phyloP scores from a whole-genome alignment of 768 basidiomycete genomes.

The Lentinula edodes region DNA sequence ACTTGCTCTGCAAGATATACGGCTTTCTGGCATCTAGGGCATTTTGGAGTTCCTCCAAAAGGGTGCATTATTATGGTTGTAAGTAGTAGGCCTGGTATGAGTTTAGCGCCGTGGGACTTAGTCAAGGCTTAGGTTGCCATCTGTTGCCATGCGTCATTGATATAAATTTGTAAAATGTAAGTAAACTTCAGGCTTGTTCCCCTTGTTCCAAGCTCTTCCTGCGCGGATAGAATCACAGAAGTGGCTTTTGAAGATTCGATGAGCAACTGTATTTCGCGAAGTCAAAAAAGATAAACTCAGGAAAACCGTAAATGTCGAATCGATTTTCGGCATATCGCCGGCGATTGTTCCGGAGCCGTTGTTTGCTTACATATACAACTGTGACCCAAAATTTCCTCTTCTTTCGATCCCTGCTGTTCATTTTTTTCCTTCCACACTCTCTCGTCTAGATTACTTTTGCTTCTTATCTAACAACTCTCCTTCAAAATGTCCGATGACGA shows the following conservation, averaged over 20 bases:
- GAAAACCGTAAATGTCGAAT: too few relatives aligned
- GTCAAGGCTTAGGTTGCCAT: not conserved
- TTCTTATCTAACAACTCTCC: slow-evolving; percentile 10
- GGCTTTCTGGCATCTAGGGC: slow-evolving; percentile 67
- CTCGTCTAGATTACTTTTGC: not conserved
- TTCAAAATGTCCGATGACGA: slow-evolving; percentile 86
- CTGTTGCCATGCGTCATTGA: not conserved
- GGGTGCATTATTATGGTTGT: slow-evolving; percentile 50
- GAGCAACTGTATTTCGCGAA: too few relatives aligned
- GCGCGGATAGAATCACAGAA: too few relatives aligned
- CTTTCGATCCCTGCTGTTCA: not conserved
- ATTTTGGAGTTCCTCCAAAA: slow-evolving; percentile 65
- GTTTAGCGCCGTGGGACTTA: not conserved
- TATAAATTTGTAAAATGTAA: too few relatives aligned
- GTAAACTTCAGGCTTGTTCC: too few relatives aligned
- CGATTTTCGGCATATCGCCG: not conserved
- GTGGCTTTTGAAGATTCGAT: too few relatives aligned
- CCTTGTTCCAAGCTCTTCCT: too few relatives aligned
- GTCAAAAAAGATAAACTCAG: too few relatives aligned
- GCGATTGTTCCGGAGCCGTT: not conserved
- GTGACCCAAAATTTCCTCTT: not conserved
- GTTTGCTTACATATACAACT: not conserved
- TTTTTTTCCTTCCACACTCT: not conserved
- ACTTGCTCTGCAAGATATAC: slow-evolving; percentile 92
- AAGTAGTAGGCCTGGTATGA: not conserved